Conservation (phyloP, 1,139 yeast species). For the Saccharomyces hybrid region DNA sequence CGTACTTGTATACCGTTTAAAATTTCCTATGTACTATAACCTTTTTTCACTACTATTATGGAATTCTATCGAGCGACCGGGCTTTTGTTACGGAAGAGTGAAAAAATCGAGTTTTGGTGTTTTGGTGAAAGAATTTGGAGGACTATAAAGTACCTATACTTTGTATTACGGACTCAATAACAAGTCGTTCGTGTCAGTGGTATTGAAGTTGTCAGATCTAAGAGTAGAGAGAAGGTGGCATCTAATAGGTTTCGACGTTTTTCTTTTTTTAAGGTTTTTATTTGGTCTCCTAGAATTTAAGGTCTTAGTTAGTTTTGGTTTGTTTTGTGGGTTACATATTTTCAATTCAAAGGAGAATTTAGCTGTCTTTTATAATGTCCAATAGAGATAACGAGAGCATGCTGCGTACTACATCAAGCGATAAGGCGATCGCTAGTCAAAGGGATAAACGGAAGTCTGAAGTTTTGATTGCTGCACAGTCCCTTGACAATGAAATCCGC, state of each 20-base stretch:
- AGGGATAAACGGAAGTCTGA: conserved; percentile 27
- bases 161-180: not conserved
- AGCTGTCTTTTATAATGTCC: not conserved
- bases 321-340: not conserved
- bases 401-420: not conserved
- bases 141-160: not conserved
- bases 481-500: conserved; percentile 26
- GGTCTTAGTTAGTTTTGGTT: not conserved
- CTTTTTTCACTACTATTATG: not conserved
- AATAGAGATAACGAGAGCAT: not conserved
- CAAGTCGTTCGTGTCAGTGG: not conserved
- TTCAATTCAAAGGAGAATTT: not conserved
- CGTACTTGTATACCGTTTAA: not conserved
- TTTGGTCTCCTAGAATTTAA: not conserved
- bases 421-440: not conserved
- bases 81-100: not conserved
- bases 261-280: not conserved
- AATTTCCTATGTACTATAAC: not conserved
- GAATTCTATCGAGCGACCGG: not conserved
- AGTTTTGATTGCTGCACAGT: conserved; percentile 29
- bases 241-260: not conserved
- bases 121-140: not conserved
- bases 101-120: not conserved
- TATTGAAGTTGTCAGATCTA: too few species aligned
- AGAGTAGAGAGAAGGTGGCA: not conserved